Evolutionary conservation across 106 monocot species (phyloP), one percentile per base, ranked within the genome.

Genomic region (Apostasia ramifera): DNA sequence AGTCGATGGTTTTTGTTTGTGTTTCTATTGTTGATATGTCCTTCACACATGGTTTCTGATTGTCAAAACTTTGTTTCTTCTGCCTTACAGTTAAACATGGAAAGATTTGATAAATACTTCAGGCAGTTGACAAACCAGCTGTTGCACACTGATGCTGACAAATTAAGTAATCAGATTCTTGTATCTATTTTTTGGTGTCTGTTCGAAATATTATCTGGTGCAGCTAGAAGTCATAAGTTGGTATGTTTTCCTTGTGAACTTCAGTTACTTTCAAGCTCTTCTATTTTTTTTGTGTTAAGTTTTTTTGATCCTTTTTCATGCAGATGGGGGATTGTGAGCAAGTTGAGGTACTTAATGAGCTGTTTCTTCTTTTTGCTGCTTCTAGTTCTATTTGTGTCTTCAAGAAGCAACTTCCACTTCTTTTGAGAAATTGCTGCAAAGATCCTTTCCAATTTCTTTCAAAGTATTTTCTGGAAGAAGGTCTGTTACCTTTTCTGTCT

Each of bases 391-490:
- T 84, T 73, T 59, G 72, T 59, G 40, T 75, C 46, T 97, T 97
- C 51, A 78, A 69, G 63, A 87, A 79, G 45, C 95, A 97, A 73
- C 55, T 89, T 57, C 79, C 79, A 38, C 85, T 81, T 81, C 78
- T 89, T 57, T 62, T 83, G 45, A 80, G 50, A 55, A 87, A 76
- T 59, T 92, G 86, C 71, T 69, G 56, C 49, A 39, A 40, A 52
- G 70, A 68, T 62, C 82, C 89, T 26, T 73, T 89, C 68, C 70
- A 78, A 47, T 97, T 97, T 76, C 78, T 97, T 39, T 83, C 86
- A 1, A 86, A 80, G 71, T 92, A 82, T 78, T 91, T 89, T 63
- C 52, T 82, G 40, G 79, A 84, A 65, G 88, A 86, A 88, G 94
- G 91, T 95, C 69, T 69, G 74, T 58, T 13, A 59, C 26, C 26